Evolutionary conservation across 2,329 filamentous ascomycete species (phyloP).

Genomic region (Teratosphaeria viscida): DNA sequence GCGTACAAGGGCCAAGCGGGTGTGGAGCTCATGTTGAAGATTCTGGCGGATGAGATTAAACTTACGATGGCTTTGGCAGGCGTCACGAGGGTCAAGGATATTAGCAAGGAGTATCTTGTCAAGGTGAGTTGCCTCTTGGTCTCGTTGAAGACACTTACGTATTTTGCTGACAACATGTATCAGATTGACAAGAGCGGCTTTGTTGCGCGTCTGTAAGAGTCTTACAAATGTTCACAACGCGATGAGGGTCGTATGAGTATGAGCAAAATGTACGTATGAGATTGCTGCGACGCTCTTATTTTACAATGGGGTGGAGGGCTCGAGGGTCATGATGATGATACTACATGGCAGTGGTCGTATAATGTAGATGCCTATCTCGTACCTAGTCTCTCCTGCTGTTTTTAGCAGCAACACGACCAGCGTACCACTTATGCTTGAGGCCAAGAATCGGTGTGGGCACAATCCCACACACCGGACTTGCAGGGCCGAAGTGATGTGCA

Average conservation of each 20-base stretch:
- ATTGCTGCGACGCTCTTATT: background rate
- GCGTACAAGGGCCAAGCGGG: constrained; percentile 30
- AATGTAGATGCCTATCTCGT: background rate
- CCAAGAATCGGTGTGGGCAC: background rate
- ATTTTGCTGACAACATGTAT: background rate
- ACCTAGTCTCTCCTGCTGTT: background rate
- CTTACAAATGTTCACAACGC: background rate
- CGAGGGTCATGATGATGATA: background rate
- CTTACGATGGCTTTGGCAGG: constrained; percentile 33
- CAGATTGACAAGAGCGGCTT: constrained; percentile 4
- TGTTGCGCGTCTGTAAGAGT: background rate
- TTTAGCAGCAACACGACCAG: background rate
- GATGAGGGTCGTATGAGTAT: background rate
- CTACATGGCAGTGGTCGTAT: background rate
- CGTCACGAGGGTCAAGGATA: constrained; percentile 27
- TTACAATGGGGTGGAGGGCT: background rate
- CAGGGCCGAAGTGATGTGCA: background rate
- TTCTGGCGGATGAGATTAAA: constrained; percentile 30
- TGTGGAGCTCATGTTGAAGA: constrained; percentile 34
- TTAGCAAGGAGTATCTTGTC: constrained; percentile 30
- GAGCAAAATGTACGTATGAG: background rate
- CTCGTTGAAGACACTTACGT: background rate
- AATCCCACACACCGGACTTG: background rate
- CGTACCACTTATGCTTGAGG: background rate
- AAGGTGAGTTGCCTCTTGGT: constrained; percentile 22